phyloP scores from a whole-genome alignment of 129 eudicot genomes.

The Lactuca sativa region DNA sequence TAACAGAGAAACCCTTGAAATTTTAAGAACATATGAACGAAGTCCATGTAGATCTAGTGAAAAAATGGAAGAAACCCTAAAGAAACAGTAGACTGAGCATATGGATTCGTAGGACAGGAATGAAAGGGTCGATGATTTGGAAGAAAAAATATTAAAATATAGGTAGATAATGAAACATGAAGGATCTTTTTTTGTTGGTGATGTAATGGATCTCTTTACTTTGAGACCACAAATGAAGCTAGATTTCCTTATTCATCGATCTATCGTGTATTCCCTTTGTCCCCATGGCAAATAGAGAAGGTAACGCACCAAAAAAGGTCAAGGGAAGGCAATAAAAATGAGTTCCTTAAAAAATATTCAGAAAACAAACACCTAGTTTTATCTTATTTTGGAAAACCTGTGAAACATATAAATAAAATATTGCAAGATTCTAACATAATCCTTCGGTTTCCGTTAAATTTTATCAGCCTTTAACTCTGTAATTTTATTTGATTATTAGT shows the following conservation, averaged over 20 bases:
- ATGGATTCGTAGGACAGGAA: neutral
- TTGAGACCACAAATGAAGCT: slow-evolving; percentile 42
- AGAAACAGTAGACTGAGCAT: slow-evolving; percentile 10
- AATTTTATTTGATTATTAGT: neutral
- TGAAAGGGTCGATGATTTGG: neutral
- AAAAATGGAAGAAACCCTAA: slow-evolving; percentile 14
- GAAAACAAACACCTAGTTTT: slow-evolving; percentile 2
- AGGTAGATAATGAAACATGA: slow-evolving; percentile 13
- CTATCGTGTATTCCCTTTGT: slow-evolving; percentile 38
- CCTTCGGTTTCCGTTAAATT: neutral
- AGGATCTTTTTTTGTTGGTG: slow-evolving; percentile 34
- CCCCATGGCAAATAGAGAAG: slow-evolving; percentile 35
- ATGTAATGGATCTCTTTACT: slow-evolving; percentile 39
- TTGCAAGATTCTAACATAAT: neutral
- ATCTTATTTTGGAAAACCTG: slow-evolving; percentile 16
- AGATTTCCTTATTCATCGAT: slow-evolving; percentile 37
- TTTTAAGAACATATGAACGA: neutral
- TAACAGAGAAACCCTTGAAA: neutral
- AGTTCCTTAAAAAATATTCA: neutral
- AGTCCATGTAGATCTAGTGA: neutral
- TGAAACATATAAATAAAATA: neutral
- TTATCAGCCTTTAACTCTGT: neutral
- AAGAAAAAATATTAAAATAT: slow-evolving; percentile 8
- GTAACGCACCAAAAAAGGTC: slow-evolving; percentile 31
- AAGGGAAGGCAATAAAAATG: neutral